phyloP scores from a whole-genome alignment of 352 stramenopile genomes.

The Pythium phragmiticola region DNA sequence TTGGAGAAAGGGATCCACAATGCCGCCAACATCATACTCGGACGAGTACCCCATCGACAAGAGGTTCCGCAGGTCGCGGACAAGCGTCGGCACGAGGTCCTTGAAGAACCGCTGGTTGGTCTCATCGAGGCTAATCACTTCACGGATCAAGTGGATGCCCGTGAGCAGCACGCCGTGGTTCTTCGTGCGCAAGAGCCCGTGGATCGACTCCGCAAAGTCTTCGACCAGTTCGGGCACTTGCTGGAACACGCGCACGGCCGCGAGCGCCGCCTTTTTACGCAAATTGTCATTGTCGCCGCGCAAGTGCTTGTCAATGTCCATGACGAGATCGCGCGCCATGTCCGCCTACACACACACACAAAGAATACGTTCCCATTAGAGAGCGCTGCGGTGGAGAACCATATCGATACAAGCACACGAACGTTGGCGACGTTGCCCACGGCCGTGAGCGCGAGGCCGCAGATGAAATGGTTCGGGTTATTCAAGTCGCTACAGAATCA shows the following conservation, averaged over 20 bases:
- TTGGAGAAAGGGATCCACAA: constrained; percentile 98
- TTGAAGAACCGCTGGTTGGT: constrained; percentile 77
- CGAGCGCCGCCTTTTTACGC: constrained; percentile 97
- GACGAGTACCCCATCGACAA: constrained; percentile 97
- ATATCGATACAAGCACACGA: constrained; percentile 7
- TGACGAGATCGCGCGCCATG: constrained; percentile 98
- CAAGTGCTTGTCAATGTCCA: constrained; percentile 97
- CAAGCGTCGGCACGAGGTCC: constrained; percentile 71
- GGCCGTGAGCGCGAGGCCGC: constrained; percentile 95
- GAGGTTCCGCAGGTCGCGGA: constrained; percentile 93
- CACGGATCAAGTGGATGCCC: constrained; percentile 95
- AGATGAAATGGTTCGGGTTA: constrained; percentile 94
- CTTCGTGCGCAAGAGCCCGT: constrained; percentile 92
- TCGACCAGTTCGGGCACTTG: constrained; percentile 98
- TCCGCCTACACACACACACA: constrained; percentile 56
- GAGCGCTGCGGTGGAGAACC: neutral
- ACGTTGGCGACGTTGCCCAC: constrained; percentile 98
- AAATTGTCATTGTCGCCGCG: constrained; percentile 93
- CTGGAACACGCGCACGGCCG: constrained; percentile 90
- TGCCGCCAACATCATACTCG: constrained; percentile 98
- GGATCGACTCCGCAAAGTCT: constrained; percentile 97
- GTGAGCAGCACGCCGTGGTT: constrained; percentile 98
- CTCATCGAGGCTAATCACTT: constrained; percentile 86
- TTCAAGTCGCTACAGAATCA: constrained; percentile 84
- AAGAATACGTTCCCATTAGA: neutral